Percentiles rank a stretch among this genome's conserved stretches.
These are phyloP conservation scores for Massospora cicadina DNA, from an alignment of 371 early-diverging fungal genomes.

Conservation along the genomic window DNA sequence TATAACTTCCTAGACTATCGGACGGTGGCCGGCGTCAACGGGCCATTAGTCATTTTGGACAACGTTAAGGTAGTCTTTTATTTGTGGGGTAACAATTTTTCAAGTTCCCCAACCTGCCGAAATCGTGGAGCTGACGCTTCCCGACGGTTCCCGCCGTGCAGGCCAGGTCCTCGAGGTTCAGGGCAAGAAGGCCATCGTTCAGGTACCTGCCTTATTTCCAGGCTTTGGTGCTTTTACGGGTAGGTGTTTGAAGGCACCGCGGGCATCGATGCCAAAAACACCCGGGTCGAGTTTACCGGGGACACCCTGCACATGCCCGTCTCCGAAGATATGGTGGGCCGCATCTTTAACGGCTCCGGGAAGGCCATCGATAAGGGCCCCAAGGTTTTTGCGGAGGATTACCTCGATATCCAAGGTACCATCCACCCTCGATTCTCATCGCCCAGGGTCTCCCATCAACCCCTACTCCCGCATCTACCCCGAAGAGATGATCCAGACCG, in stretches of 20 bases:
- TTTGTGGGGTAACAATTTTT: constrained; percentile 9
- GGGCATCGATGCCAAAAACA: constrained; percentile 96
- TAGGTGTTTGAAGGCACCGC: constrained; percentile 99
- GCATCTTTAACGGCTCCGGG: constrained; percentile 99
- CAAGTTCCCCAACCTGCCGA: constrained; percentile 95
- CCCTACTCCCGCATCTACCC: constrained; percentile 99
- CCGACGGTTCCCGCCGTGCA: constrained; percentile 89
- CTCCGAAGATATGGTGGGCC: constrained; percentile 98
- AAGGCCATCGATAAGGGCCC: constrained; percentile 99
- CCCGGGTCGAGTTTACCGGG: constrained; percentile 96
- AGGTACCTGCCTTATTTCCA: constrained; percentile 41
- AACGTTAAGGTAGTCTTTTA: constrained; percentile 70
- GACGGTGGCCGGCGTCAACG: constrained; percentile 98
- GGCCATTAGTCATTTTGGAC: constrained; percentile 98
- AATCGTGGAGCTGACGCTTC: constrained; percentile 95
- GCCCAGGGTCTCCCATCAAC: constrained; percentile 89
- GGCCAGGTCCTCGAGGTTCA: constrained; percentile 99
- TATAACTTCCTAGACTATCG: constrained; percentile 74
- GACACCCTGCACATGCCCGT: constrained; percentile 97
- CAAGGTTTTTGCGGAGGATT: constrained; percentile 97
- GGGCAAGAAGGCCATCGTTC: constrained; percentile 97
- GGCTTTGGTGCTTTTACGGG: no score
- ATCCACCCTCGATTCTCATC: not conserved
- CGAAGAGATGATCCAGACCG: constrained; percentile 99
- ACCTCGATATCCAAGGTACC: constrained; percentile 91